Conservation (phyloP, 1,139 yeast species). For the Debaryomyces fabryi region DNA sequence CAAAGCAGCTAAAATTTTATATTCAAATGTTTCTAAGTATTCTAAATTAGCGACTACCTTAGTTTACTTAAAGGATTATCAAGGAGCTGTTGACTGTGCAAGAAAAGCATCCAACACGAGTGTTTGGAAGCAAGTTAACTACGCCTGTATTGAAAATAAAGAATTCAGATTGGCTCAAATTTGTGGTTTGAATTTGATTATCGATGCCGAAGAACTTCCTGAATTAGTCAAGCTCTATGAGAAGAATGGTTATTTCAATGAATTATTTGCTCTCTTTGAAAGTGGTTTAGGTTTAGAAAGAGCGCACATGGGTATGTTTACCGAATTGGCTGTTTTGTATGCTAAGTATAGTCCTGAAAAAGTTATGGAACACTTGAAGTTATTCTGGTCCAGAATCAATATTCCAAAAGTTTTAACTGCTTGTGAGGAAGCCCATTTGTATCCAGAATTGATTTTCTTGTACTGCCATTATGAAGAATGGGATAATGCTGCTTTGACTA, state of each 20-base stretch:
- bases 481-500: constrained; percentile 98
- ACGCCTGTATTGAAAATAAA: constrained; percentile 92
- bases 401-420: constrained; percentile 97
- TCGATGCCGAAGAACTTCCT: constrained; percentile 96
- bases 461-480: constrained; percentile 99
- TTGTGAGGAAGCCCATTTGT: constrained; percentile 89
- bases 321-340: constrained; percentile 90
- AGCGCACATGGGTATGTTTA: constrained; percentile 99
- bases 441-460: constrained; percentile 95
- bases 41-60: constrained; percentile 94
- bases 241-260: constrained; percentile 87
- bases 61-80: constrained; percentile 89
- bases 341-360: constrained; percentile 88
- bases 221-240: constrained; percentile 89
- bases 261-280: constrained; percentile 88
- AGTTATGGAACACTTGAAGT: constrained; percentile 94
- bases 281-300: constrained; percentile 96
- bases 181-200: constrained; percentile 95
- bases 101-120: constrained; percentile 93
- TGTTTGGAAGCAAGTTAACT: constrained; percentile 98
- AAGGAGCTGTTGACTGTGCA: constrained; percentile 97
- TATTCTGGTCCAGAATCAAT: constrained; percentile 97
- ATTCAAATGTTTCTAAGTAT: constrained; percentile 86
- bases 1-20: constrained; percentile 90
- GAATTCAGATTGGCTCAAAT: constrained; percentile 97